Evolutionary conservation across 2,329 filamentous ascomycete genomes (phyloP), one percentile per base, ranked within the genome.

Genomic region (Colletotrichum tanaceti): DNA sequence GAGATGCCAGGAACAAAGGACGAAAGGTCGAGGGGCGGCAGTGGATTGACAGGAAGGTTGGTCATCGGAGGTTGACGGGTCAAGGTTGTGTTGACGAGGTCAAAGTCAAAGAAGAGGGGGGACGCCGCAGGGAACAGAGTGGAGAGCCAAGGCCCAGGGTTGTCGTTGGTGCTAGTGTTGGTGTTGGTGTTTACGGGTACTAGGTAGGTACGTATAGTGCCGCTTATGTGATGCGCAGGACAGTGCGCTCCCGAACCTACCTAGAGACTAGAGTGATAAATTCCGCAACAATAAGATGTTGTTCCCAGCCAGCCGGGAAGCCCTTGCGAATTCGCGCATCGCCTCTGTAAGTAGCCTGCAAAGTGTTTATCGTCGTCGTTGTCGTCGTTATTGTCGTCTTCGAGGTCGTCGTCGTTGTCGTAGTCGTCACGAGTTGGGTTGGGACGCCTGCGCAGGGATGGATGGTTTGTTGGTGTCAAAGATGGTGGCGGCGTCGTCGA

Each of bases 1-100:
- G 28, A 32, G 28, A 7, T 32, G 43, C 54, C 61, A 68, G 65
- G 65, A 50, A 68, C 65, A 65, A 65, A 59, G 62, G 55, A 68
- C 39, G 61, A 60, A 57, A 50, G 41, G 65, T 39, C 55, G 44
- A 44, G 49, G 61, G 41, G 50, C 49, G 20, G 55, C 13, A 52
- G 55, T 38, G 41, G 65, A 60, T 65, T 68, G 65, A 62, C 18
- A 58, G 65, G 22, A 54, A 43, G 62, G 47, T 24, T 54, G 59
- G 53, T 18, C 41, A 24, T 38, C 28, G 41, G 44, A 32, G 39
- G 18, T 38, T 43, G 61, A 59, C 47, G 54, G 64, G 53, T 68
- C 47, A 53, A 64, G 41, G 61, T 47, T 52, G 59, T 47, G n/a
- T n/a, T 52, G 59, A 49, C 39, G 61, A 55, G 47, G 39, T 65